phyloP scores from a whole-genome alignment of 805 yeast species.

The Wickerhamiella alocasiicola region DNA sequence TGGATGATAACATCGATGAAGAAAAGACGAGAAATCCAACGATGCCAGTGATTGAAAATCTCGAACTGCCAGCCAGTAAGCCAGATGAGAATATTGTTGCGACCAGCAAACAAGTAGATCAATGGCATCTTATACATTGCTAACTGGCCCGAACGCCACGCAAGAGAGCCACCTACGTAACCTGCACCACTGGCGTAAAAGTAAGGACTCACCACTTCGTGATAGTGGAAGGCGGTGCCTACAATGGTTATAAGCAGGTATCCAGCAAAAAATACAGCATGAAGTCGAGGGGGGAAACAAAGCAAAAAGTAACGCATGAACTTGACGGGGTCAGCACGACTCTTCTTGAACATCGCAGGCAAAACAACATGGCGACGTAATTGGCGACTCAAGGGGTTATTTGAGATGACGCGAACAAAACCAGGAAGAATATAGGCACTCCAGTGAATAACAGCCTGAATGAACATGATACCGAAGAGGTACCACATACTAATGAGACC shows the following conservation, averaged over 20 bases:
- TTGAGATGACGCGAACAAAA: neutral
- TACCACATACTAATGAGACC: slow-evolving; percentile 12
- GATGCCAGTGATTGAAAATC: slow-evolving; percentile 47
- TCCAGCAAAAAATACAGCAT: slow-evolving; percentile 27
- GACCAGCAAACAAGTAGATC: slow-evolving; percentile 49
- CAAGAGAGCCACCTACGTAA: slow-evolving; percentile 16
- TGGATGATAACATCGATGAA: slow-evolving; percentile 41
- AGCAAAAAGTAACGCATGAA: slow-evolving; percentile 13
- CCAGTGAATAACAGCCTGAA: slow-evolving; percentile 12
- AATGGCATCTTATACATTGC: slow-evolving; percentile 34
- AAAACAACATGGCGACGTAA: slow-evolving; percentile 15
- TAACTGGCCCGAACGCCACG: slow-evolving; percentile 28
- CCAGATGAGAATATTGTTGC: slow-evolving; percentile 50
- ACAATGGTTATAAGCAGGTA: slow-evolving; percentile 22
- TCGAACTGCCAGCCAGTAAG: slow-evolving; percentile 45
- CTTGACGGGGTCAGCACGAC: slow-evolving; percentile 20
- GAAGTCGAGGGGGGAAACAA: slow-evolving; percentile 32
- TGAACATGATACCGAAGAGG: slow-evolving; percentile 11
- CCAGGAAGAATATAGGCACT: slow-evolving; percentile 11
- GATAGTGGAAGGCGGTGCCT: slow-evolving; percentile 9
- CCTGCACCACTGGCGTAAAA: neutral
- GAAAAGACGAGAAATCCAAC: slow-evolving; percentile 45
- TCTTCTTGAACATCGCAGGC: slow-evolving; percentile 23
- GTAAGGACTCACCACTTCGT: neutral
- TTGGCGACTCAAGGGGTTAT: slow-evolving; percentile 6